Percentiles rank a stretch among this genome's conserved stretches.
These are phyloP conservation scores for Trypanosoma cruzi DNA, from an alignment of 208 protist genomes.

Conservation along the genomic window DNA sequence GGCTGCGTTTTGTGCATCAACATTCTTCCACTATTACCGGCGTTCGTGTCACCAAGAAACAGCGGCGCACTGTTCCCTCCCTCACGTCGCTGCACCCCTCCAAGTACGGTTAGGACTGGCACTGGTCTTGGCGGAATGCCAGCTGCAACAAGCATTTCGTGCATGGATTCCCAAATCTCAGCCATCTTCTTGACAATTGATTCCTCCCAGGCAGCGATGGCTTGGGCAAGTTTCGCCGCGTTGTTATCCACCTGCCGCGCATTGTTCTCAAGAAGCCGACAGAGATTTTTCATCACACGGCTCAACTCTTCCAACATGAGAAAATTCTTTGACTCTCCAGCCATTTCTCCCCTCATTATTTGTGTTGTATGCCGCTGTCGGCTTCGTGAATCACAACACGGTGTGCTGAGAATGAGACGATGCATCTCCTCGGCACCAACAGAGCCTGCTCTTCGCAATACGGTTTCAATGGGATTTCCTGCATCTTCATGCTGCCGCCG, in stretches of 20 bases:
- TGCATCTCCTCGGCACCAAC: constrained; percentile 9
- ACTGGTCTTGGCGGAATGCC: not conserved
- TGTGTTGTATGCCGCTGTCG: not conserved
- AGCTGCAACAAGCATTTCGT: not conserved
- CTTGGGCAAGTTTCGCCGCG: constrained; percentile 9
- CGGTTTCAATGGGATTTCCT: not conserved
- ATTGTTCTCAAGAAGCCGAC: constrained; percentile 47
- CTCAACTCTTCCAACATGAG: constrained; percentile 25
- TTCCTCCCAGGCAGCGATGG: constrained; percentile 36
- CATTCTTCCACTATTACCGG: not conserved
- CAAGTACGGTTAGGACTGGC: not conserved
- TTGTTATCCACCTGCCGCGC: constrained; percentile 22
- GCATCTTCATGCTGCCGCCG: not conserved
- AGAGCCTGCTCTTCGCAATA: not conserved
- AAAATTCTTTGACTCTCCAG: constrained; percentile 4
- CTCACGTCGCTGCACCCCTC: not conserved
- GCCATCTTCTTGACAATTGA: constrained; percentile 24
- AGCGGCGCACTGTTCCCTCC: not conserved
- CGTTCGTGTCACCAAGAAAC: not conserved
- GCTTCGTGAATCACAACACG: not conserved
- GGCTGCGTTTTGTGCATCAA: not conserved
- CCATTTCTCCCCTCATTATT: not conserved
- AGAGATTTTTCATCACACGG: constrained; percentile 58
- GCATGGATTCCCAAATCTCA: constrained; percentile 19
- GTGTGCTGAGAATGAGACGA: constrained; percentile 15